A percentile compares a stretch with the other conserved stretches of the same genome.
These are phyloP conservation scores for Cylindrodendrum hubeiense DNA, from an alignment of 2,329 filamentous ascomycete genomes.

Conservation along the genomic window DNA sequence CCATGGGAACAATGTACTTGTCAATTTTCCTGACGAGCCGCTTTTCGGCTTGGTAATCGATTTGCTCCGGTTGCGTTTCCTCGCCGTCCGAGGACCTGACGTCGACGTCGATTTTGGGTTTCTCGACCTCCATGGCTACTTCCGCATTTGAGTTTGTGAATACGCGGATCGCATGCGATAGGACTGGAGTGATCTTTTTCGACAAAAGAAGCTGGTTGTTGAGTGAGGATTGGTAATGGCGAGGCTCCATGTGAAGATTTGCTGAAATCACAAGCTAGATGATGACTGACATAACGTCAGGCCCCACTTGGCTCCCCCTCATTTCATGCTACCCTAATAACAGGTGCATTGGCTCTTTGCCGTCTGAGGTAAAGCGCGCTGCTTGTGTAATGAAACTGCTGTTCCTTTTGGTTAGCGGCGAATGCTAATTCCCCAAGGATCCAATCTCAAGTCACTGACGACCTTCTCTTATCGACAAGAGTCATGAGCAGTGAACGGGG, in stretches of 20 bases:
- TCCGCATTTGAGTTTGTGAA: background rate
- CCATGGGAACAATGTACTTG: constrained; percentile 13
- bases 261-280: background rate
- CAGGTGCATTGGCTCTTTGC: background rate
- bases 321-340: background rate
- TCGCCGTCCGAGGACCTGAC: background rate
- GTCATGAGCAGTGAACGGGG: no score
- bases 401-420: background rate
- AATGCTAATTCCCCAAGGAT: background rate
- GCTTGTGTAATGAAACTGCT: background rate
- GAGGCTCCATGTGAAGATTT: background rate
- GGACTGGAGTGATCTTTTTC: background rate
- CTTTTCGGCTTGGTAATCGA: constrained; percentile 10
- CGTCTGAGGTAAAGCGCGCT: background rate
- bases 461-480: no score
- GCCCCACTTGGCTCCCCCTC: background rate
- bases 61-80: background rate
- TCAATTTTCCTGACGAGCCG: constrained; percentile 18
- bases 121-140: background rate
- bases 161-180: background rate
- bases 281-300: background rate
- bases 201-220: background rate
- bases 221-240: background rate
- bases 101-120: background rate
- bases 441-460: no score